Base-by-base conservation (phyloP, 73 alveolate species). In the Paramecium caudatum region DNA sequence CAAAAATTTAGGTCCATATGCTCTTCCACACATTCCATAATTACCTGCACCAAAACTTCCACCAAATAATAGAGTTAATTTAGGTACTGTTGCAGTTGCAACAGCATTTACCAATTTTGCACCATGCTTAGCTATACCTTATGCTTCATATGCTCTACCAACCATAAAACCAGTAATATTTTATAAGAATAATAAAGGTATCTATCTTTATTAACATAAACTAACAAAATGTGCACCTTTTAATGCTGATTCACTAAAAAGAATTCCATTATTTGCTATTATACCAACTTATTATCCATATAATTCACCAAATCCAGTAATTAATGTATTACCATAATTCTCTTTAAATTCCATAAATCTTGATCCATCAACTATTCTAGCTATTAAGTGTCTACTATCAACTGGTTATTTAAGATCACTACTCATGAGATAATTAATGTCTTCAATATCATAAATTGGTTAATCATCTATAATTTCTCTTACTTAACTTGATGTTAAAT, bases 11-110 rank as follows among this genome's bases (percentile, higher is more conserved):
- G 99, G 98, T 37, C 96, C 93, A 91, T 93, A 97, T 23, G 99
- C 99, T 63, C 99, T 94, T 7, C 99, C 99, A 87, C 98, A 95
- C 99, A 97, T 97, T 30, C 99, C 99, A 86, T 97, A 97, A 91
- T 97, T 97, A 9, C 99, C 99, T 3, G 99, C 99, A n/a, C 99
- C 99, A 80, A 90, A 97, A 68, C 96, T 80, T 17, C 98, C 98
- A 61, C 98, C 99, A 19, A 97, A 55, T 9, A 97, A 45, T 46
- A 94, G 91, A 30, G 98, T 96, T 47, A 95, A 84, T 88, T 96
- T 96, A 3, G 99, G 99, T 15, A 96, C 99, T n/a, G 93, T 94
- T n/a, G 98, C 95, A 47, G 96, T 94, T 10, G 98, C 91, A 19
- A 97, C 99, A 37, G 99, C 99, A 23, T 94, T 91, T 39, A 97